A percentile compares a stretch with the other conserved stretches of the same genome.
Evolutionary conservation across 2,329 filamentous ascomycete genomes (phyloP).

Genomic region (Sporothrix dimorphospora): DNA sequence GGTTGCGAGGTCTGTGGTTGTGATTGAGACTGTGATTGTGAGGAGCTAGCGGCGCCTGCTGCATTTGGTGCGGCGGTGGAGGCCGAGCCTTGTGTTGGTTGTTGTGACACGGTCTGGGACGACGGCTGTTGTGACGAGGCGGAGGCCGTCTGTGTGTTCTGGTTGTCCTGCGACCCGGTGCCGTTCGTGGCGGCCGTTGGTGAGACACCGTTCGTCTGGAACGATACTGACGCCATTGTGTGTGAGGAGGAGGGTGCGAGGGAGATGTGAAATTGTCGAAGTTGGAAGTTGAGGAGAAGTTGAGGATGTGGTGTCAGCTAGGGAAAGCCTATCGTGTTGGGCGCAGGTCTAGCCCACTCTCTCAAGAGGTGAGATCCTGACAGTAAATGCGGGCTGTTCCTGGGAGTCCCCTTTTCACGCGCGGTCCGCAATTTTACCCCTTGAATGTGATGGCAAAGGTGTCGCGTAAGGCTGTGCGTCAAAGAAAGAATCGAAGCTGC

Average conservation of each 20-base stretch:
- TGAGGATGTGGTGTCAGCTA: background rate
- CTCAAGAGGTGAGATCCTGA: background rate
- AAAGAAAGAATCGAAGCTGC: background rate
- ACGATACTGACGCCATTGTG: slow-evolving; percentile 36
- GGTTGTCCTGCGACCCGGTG: slow-evolving; percentile 30
- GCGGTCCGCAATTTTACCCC: background rate
- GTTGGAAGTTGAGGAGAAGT: background rate
- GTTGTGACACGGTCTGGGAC: slow-evolving; percentile 7
- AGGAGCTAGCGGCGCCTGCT: background rate
- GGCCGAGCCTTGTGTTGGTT: slow-evolving; percentile 19
- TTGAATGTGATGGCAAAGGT: background rate
- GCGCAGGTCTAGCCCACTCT: background rate
- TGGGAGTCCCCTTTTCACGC: background rate
- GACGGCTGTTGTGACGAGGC: slow-evolving; percentile 12
- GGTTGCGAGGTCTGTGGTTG: slow-evolving; percentile 38
- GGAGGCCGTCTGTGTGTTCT: slow-evolving; percentile 32
- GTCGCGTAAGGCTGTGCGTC: background rate
- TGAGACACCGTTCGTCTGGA: slow-evolving; percentile 60
- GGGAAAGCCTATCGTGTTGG: background rate
- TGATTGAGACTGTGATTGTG: slow-evolving; percentile 16
- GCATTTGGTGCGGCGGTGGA: slow-evolving; percentile 13
- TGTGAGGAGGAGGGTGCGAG: slow-evolving; percentile 9
- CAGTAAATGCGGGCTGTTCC: too few relatives aligned
- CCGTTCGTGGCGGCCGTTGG: slow-evolving; percentile 36
- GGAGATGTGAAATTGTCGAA: background rate